phyloP scores from a whole-genome alignment of 164 flowering plant genomes.

The Magnolia officinalis region DNA sequence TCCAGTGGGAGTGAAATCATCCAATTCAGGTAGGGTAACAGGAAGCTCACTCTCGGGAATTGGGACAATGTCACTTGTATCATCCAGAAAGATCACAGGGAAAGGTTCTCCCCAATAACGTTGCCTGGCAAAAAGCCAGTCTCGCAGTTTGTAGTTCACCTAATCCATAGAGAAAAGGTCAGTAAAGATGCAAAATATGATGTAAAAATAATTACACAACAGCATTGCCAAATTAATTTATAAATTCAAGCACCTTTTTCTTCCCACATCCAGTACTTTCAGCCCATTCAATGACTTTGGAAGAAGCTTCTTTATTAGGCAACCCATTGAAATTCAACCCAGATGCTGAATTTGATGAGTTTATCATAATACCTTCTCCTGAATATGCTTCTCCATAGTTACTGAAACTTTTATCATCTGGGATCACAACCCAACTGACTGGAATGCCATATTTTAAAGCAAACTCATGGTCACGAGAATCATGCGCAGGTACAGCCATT shows the following conservation, averaged over 20 bases:
- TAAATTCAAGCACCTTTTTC: conserved; percentile 52
- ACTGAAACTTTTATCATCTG: conserved; percentile 35
- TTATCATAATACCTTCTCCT: conserved; percentile 68
- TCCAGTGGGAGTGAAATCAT: conserved; percentile 97
- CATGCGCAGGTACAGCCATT: conserved; percentile 99
- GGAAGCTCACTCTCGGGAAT: conserved; percentile 81
- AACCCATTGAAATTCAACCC: conserved; percentile 80
- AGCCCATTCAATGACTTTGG: conserved; percentile 75
- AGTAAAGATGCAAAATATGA: background rate
- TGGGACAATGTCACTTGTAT: conserved; percentile 55
- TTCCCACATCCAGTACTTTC: conserved; percentile 73
- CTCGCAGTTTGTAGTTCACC: conserved; percentile 93
- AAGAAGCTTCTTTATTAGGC: conserved; percentile 62
- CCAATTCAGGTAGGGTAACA: conserved; percentile 80
- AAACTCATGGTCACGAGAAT: conserved; percentile 85
- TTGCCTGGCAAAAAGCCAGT: conserved; percentile 98
- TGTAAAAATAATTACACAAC: background rate
- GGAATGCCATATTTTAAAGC: conserved; percentile 75
- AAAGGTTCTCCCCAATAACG: conserved; percentile 99
- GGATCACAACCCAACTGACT: conserved; percentile 60
- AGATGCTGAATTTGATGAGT: conserved; percentile 55
- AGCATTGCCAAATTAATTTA: conserved; percentile 2
- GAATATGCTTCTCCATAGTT: conserved; percentile 47
- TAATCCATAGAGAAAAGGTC: conserved; percentile 21
- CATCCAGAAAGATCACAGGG: conserved; percentile 75